phyloP scores from a whole-genome alignment of 768 basidiomycete species.

The Gloeostereum incarnatum region DNA sequence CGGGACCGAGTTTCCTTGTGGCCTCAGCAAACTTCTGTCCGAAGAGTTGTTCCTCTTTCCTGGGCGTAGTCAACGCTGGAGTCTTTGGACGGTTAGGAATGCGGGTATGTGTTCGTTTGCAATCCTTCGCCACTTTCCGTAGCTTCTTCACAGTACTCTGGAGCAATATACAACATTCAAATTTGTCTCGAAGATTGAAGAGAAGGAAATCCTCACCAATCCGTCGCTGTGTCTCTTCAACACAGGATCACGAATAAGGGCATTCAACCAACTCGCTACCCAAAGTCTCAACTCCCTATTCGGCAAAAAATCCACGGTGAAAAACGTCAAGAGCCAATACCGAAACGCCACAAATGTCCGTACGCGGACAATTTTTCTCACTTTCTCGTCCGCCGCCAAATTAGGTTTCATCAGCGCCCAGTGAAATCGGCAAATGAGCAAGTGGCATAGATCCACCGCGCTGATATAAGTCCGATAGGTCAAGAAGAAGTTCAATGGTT shows the following conservation, averaged over 20 bases:
- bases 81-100: conserved; percentile 19
- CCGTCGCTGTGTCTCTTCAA: conserved; percentile 60
- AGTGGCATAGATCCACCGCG: conserved; percentile 69
- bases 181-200: not conserved
- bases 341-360: conserved; percentile 86
- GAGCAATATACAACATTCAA: conserved; percentile 7
- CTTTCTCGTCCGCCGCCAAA: conserved; percentile 48
- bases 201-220: conserved; percentile 37
- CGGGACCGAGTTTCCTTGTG: conserved; percentile 26
- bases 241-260: conserved; percentile 62
- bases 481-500: conserved; percentile 84
- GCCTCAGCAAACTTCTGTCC: conserved; percentile 64
- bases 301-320: conserved; percentile 79
- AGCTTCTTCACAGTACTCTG: conserved; percentile 77
- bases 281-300: conserved; percentile 67
- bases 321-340: conserved; percentile 89
- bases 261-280: conserved; percentile 76
- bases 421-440: conserved; percentile 82
- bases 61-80: conserved; percentile 16
- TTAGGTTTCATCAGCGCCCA: conserved; percentile 62
- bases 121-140: conserved; percentile 77
- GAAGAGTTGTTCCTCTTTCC: conserved; percentile 33
- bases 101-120: conserved; percentile 58
- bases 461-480: conserved; percentile 84
- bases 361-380: conserved; percentile 72